phyloP scores from a whole-genome alignment of 2,329 filamentous ascomycete species.

The Boeremia exigua region DNA sequence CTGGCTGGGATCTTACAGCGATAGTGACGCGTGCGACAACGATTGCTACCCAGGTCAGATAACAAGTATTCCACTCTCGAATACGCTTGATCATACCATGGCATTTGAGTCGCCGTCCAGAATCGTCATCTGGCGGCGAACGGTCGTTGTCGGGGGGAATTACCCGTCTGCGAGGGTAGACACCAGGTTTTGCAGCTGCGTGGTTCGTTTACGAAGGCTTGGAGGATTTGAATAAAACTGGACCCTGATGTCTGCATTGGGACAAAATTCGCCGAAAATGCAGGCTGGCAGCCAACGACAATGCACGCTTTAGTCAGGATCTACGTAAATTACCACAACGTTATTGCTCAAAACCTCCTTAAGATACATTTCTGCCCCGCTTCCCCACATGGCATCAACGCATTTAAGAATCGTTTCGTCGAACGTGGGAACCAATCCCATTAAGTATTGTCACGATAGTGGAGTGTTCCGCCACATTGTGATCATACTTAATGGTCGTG shows the following conservation, averaged over 20 bases:
- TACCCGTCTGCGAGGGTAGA: slow-evolving; percentile 21
- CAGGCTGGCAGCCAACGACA: neutral
- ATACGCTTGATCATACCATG: slow-evolving; percentile 35
- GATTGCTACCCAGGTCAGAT: slow-evolving; percentile 38
- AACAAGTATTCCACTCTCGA: slow-evolving; percentile 3
- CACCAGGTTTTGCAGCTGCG: slow-evolving; percentile 18
- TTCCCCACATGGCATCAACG: slow-evolving; percentile 26
- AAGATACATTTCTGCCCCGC: slow-evolving; percentile 15
- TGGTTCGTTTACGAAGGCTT: slow-evolving; percentile 21
- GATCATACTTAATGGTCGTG: neutral
- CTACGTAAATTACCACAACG: neutral
- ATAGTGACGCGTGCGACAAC: slow-evolving; percentile 48
- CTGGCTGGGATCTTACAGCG: slow-evolving; percentile 32
- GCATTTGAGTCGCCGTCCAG: slow-evolving; percentile 32
- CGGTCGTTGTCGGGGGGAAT: slow-evolving; percentile 27
- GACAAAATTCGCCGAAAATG: neutral
- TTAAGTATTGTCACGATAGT: neutral
- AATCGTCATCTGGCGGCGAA: slow-evolving; percentile 12
- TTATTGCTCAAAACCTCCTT: slow-evolving; percentile 14
- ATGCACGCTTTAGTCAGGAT: slow-evolving; percentile 25
- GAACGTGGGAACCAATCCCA: slow-evolving; percentile 6
- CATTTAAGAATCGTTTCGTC: slow-evolving; percentile 20
- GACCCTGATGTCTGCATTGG: neutral
- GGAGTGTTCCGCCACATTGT: neutral
- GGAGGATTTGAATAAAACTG: slow-evolving; percentile 11